Evolutionary conservation across 2,329 filamentous ascomycete genomes (phyloP), one percentile per base, ranked within the genome.

Genomic region (Periglandula ipomoeae): DNA sequence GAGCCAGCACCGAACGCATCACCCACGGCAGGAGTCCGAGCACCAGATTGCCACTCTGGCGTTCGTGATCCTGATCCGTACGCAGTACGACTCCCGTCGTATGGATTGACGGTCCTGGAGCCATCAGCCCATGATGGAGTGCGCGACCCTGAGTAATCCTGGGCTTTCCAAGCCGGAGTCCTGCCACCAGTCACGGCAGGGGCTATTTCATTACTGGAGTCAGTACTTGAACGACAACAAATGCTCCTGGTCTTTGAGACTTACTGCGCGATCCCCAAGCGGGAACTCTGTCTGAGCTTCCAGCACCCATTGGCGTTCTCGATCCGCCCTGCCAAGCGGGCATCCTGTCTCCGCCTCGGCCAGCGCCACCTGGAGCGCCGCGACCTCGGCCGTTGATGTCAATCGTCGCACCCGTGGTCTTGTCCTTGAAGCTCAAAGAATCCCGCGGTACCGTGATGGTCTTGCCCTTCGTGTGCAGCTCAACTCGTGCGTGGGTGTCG

Each of bases 391-490:
- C 67, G 50, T 79, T 79, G 50, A 87, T 81, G 55, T 90, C 85
- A 53, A 95, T 85, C n/a, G 78, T 78, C 49, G 83, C 79, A 41
- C 89, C 90, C 4, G 85, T 91, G 48, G 85, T 68, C 53, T 79
- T 87, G 72, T 98, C 91, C 65, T 91, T 90, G 69, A 94, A 86
- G 22, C 79, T 80, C n/a, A 98, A 71, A 50, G 85, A 80, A 10
- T 86, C 83, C 62, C 94, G 94, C 19, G 82, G 79, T 32, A 97
- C 81, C 7, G 85, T 89, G 53, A 97, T 81, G 15, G 87, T 85
- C 73, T 96, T 97, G 69, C 84, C 88, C 72, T 95, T 95, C 5
- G 90, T 90, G 63, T 97, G 91, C 35, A 98, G 72, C 68, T 98
- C 93, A 38, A 98, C 86, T 54, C 90, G 85, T 26, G 89, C 91